These are phyloP conservation scores for Rhizophora apiculata DNA, from an alignment of 345 rosid species.

Conservation along the genomic window DNA sequence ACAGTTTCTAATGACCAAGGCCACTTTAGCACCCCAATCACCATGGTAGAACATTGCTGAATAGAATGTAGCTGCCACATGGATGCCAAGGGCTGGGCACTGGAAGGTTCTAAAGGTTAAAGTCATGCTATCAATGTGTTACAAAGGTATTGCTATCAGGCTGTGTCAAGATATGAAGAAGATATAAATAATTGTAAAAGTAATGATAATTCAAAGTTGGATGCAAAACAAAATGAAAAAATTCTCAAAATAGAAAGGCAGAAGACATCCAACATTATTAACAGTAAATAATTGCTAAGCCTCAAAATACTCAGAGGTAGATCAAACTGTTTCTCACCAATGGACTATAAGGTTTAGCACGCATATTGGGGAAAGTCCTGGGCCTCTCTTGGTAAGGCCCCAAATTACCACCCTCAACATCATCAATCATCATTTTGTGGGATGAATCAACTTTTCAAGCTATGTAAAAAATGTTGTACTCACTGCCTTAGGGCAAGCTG, in stretches of 20 bases:
- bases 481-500: slow-evolving; percentile 40
- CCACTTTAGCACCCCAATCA: too few relatives aligned
- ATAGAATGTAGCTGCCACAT: too few relatives aligned
- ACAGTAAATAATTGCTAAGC: not conserved
- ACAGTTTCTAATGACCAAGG: too few relatives aligned
- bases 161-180: too few relatives aligned
- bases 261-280: not conserved
- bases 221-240: not conserved
- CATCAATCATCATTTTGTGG: slow-evolving; percentile 73
- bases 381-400: slow-evolving; percentile 72
- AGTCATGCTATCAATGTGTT: too few relatives aligned
- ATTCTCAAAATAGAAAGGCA: not conserved
- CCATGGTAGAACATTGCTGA: too few relatives aligned
- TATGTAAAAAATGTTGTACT: slow-evolving; percentile 29
- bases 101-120: too few relatives aligned
- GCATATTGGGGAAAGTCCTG: slow-evolving; percentile 89
- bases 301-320: not conserved
- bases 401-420: slow-evolving; percentile 78
- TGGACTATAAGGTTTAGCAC: slow-evolving; percentile 71
- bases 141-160: too few relatives aligned
- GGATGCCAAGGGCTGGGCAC: too few relatives aligned
- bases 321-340: slow-evolving; percentile 41
- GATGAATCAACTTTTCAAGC: slow-evolving; percentile 50
- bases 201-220: too few relatives aligned
- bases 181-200: too few relatives aligned